These are phyloP conservation scores for Xerocomus brunneocitrinus DNA, from an alignment of 768 basidiomycete species.

Conservation along the genomic window DNA sequence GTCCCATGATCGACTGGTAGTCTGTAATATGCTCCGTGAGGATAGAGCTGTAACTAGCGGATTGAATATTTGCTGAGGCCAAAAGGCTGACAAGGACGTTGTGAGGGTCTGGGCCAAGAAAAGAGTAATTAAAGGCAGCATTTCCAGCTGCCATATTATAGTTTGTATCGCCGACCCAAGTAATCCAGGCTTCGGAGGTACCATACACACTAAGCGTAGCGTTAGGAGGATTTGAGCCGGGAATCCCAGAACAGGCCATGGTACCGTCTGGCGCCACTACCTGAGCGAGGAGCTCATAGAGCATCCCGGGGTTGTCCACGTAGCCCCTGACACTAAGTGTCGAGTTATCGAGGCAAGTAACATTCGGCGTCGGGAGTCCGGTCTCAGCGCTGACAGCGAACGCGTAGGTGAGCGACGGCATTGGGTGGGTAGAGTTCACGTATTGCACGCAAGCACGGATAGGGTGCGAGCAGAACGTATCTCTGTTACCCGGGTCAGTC, in stretches of 20 bases:
- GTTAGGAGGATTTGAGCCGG: constrained; percentile 34
- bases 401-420: constrained; percentile 43
- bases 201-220: constrained; percentile 45
- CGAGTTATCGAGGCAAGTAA: constrained; percentile 53
- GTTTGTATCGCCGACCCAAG: constrained; percentile 73
- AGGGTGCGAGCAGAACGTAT: constrained; percentile 67
- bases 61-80: constrained; percentile 18
- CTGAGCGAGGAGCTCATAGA: constrained; percentile 60
- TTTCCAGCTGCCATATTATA: constrained; percentile 62
- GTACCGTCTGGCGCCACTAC: constrained; percentile 34
- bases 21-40: constrained; percentile 51
- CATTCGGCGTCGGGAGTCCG: constrained; percentile 51
- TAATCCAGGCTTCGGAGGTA: constrained; percentile 55
- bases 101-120: constrained; percentile 61
- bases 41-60: constrained; percentile 35
- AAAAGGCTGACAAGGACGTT: constrained; percentile 37
- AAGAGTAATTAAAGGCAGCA: constrained; percentile 51
- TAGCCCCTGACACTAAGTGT: constrained; percentile 54
- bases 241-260: constrained; percentile 30
- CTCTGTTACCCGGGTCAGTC: constrained; percentile 25
- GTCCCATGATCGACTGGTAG: constrained; percentile 38
- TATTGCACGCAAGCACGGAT: constrained; percentile 59
- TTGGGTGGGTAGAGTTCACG: constrained; percentile 32
- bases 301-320: constrained; percentile 54
- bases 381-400: constrained; percentile 44